These are phyloP conservation scores for Gossypium longicalyx DNA, from an alignment of 345 rosid genomes.

Conservation along the genomic window DNA sequence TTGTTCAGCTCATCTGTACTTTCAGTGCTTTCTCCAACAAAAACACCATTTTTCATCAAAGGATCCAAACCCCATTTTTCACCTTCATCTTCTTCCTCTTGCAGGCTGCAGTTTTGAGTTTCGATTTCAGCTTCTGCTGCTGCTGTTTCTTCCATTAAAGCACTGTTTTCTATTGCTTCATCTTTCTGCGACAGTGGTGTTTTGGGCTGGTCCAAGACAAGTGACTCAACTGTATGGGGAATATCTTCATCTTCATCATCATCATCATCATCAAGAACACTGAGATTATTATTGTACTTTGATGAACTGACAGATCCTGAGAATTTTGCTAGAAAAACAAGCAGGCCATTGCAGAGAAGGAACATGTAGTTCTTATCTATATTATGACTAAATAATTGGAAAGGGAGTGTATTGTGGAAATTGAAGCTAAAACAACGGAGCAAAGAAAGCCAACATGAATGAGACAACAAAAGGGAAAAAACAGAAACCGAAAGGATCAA, in stretches of 20 bases:
- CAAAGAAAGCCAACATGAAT: constrained; percentile 25
- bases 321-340: constrained; percentile 61
- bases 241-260: constrained; percentile 18
- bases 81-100: constrained; percentile 24
- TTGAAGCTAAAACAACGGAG: constrained; percentile 32
- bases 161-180: constrained; percentile 1
- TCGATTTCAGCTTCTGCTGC: not conserved
- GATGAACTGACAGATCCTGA: constrained; percentile 41
- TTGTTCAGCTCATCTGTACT: constrained; percentile 65
- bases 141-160: not conserved
- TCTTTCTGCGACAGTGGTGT: constrained; percentile 22
- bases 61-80: constrained; percentile 8
- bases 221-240: not conserved
- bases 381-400: constrained; percentile 46
- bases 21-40: not conserved
- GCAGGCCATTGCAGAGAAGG: constrained; percentile 78
- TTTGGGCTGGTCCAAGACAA: constrained; percentile 1
- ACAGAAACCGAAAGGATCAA: constrained; percentile 54
- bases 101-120: constrained; percentile 10
- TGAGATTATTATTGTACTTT: not conserved
- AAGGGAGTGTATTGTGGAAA: constrained; percentile 30
- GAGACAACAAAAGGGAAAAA: constrained; percentile 44
- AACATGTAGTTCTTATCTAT: constrained; percentile 70
- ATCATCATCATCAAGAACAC: constrained; percentile 6
- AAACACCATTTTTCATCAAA: not conserved